Evolutionary conservation across 2,329 filamentous ascomycete genomes (phyloP).

Genomic region (Trichoderma gracile): DNA sequence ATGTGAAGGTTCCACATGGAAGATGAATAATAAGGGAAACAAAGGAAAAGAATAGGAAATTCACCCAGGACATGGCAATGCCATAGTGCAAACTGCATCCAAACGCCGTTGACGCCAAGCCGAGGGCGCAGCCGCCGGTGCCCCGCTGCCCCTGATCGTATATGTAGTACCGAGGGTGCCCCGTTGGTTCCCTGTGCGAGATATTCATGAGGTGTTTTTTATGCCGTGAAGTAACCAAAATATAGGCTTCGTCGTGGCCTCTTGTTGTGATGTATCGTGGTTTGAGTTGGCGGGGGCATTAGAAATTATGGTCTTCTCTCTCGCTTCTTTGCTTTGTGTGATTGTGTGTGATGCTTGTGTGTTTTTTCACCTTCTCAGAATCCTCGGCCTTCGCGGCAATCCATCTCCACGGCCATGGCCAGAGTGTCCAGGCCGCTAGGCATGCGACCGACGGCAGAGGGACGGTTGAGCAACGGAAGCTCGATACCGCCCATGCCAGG

Average conservation of each 20-base stretch:
- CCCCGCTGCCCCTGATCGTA: constrained; percentile 1
- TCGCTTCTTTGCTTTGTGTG: neutral
- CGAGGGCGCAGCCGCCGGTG: constrained; percentile 2
- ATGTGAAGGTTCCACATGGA: neutral
- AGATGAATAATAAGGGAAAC: neutral
- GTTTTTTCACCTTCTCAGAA: neutral
- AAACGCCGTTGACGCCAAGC: constrained; percentile 20
- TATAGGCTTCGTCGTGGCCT: neutral
- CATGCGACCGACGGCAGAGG: constrained; percentile 41
- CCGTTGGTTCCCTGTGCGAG: neutral
- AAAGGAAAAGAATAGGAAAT: neutral
- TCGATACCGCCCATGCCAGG: constrained; percentile 50
- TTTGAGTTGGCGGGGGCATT: neutral
- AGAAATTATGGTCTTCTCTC: neutral
- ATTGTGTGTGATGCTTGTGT: no score
- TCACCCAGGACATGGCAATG: neutral
- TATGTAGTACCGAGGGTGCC: constrained; percentile 14
- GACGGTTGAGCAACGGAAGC: constrained; percentile 48
- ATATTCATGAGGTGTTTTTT: neutral
- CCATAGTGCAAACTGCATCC: constrained; percentile 8
- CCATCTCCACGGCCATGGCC: constrained; percentile 56
- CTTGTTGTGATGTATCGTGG: neutral
- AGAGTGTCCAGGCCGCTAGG: constrained; percentile 57
- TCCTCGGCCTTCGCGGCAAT: constrained; percentile 48
- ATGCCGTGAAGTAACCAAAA: neutral